These are phyloP conservation scores for Colletotrichum magnum DNA, from an alignment of 2,329 filamentous ascomycete species.

Conservation along the genomic window DNA sequence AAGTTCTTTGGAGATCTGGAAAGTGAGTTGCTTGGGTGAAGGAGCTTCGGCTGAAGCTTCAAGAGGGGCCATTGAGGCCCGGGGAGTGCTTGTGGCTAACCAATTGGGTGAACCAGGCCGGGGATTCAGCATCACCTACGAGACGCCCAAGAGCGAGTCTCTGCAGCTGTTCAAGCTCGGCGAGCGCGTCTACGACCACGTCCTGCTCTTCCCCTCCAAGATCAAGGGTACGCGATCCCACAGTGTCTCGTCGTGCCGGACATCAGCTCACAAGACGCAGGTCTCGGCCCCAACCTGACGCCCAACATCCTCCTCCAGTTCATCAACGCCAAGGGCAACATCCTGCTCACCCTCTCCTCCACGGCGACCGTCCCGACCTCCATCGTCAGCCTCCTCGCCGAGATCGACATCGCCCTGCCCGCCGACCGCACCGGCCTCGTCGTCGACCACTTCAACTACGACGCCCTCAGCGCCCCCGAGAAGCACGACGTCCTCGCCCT, in stretches of 20 bases:
- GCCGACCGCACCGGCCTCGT: conserved; percentile 87
- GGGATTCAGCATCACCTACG: conserved; percentile 85
- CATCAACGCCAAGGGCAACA: conserved; percentile 91
- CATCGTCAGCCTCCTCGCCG: conserved; percentile 83
- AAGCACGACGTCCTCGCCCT: conserved; percentile 91
- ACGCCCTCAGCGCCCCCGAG: conserved; percentile 80
- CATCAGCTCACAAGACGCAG: conserved; percentile 56
- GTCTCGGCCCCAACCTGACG: conserved; percentile 89
- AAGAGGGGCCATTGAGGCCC: conserved; percentile 8
- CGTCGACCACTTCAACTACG: conserved; percentile 97
- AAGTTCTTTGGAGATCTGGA: conserved; percentile 83
- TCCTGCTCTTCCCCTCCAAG: conserved; percentile 89
- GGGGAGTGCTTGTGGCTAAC: conserved; percentile 43
- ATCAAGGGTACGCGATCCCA: conserved; percentile 78
- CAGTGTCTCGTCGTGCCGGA: neutral
- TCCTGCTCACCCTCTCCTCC: conserved; percentile 87
- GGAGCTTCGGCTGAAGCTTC: neutral
- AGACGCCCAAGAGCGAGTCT: conserved; percentile 85
- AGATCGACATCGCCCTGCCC: conserved; percentile 92
- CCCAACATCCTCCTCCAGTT: conserved; percentile 91
- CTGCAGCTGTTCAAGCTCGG: conserved; percentile 88
- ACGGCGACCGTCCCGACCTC: conserved; percentile 78
- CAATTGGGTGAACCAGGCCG: conserved; percentile 69
- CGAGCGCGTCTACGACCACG: conserved; percentile 90
- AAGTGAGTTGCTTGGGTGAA: conserved; percentile 61